A percentile compares a stretch with the other conserved stretches of the same genome.
Conservation (phyloP, 768 basidiomycete species). For the Russula griseocarnosa region DNA sequence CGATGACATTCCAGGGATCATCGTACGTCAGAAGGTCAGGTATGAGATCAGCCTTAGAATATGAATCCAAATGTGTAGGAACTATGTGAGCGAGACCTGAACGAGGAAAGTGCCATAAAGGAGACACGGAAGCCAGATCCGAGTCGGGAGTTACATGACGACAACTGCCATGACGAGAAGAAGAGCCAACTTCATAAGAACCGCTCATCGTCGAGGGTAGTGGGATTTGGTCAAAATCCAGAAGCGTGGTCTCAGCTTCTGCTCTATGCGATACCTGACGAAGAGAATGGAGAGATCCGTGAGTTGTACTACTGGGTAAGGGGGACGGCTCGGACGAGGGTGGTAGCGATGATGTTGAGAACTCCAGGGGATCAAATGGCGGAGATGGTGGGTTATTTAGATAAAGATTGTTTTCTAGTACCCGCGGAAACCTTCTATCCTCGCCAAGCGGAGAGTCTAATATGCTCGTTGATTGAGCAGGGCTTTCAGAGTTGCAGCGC, state of each 20-base stretch:
- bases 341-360: constrained; percentile 19
- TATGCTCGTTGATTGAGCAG: neutral
- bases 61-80: neutral
- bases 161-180: neutral
- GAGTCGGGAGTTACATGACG: neutral
- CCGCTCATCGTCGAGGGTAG: neutral
- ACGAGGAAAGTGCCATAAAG: neutral
- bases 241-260: neutral
- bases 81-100: neutral
- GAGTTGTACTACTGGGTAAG: constrained; percentile 12
- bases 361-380: constrained; percentile 20
- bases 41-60: constrained; percentile 16
- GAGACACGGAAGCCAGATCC: neutral
- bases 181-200: neutral
- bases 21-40: constrained; percentile 10
- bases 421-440: neutral
- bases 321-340: constrained; percentile 26
- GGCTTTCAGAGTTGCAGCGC: neutral
- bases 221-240: constrained; percentile 1
- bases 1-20: constrained; percentile 28
- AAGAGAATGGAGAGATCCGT: constrained; percentile 1
- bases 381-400: neutral
- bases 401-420: neutral
- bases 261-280: neutral
- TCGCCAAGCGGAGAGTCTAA: neutral